These are phyloP conservation scores for Cardiosporidium cionae DNA, from an alignment of 169 alveolate genomes.

Conservation along the genomic window DNA sequence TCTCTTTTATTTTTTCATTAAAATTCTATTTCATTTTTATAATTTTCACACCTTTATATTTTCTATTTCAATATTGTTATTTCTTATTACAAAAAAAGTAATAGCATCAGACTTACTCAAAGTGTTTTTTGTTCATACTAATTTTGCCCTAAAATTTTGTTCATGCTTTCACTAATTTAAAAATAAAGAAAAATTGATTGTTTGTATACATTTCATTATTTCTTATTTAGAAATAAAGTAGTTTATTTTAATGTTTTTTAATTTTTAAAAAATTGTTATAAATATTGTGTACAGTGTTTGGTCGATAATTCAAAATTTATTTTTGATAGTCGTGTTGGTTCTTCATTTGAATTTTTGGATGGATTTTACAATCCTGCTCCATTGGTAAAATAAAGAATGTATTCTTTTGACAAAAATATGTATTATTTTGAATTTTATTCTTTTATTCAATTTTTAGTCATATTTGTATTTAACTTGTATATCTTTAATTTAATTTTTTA, in stretches of 20 bases:
- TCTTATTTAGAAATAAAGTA: too few relatives aligned
- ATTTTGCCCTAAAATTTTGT: too few relatives aligned
- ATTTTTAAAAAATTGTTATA: too few relatives aligned
- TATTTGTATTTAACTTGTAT: not conserved
- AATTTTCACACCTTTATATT: not conserved
- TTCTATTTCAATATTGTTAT: too few relatives aligned
- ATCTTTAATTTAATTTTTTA: not conserved
- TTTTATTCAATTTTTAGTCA: not conserved
- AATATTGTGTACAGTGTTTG: slow-evolving; percentile 19
- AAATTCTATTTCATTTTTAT: not conserved
- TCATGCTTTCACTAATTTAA: too few relatives aligned
- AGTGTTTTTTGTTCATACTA: too few relatives aligned
- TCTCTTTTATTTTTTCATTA: not conserved
- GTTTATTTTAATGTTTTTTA: too few relatives aligned
- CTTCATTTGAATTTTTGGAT: slow-evolving; percentile 1
- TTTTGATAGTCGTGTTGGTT: slow-evolving; percentile 1
- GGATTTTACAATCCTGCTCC: slow-evolving; percentile 26
- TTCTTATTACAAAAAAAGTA: too few relatives aligned
- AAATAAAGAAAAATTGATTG: too few relatives aligned
- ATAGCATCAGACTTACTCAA: too few relatives aligned
- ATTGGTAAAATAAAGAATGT: not conserved
- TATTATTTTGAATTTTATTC: too few relatives aligned
- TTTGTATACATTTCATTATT: not conserved
- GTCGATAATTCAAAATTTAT: slow-evolving; percentile 11
- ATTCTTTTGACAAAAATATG: too few relatives aligned